Evolutionary conservation across 2,329 filamentous ascomycete genomes (phyloP).

Genomic region (Domatiomyces catenatus): DNA sequence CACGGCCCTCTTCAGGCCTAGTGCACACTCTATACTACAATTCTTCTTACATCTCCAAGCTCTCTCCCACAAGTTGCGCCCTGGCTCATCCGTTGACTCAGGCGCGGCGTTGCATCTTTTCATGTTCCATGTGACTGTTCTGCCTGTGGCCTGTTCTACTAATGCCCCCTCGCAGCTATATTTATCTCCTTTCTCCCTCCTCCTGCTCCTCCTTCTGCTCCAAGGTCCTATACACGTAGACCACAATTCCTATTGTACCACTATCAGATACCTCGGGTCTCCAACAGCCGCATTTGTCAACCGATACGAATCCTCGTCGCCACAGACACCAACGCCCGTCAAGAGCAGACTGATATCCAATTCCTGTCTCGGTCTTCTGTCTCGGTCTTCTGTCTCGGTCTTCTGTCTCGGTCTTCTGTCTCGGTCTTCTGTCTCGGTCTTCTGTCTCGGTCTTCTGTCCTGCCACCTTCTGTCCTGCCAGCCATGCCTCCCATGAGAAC

Average conservation of each 20-base stretch:
- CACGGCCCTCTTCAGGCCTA: background rate
- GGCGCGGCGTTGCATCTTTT: background rate
- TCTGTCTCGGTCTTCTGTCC: background rate
- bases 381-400: no score
- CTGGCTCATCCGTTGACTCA: background rate
- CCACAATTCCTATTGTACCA: background rate
- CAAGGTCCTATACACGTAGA: background rate
- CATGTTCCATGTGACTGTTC: background rate
- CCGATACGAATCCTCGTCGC: background rate
- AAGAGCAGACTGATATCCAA: background rate
- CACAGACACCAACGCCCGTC: background rate
- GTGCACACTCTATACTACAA: background rate
- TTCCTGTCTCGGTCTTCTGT: background rate
- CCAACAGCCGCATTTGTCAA: background rate
- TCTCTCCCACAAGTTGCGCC: background rate
- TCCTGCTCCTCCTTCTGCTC: no score
- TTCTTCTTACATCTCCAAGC: background rate
- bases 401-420: no score
- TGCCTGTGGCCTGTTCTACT: background rate
- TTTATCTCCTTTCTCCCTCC: background rate
- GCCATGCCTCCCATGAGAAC: constrained; percentile 15
- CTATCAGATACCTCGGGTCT: no score
- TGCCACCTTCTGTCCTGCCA: background rate
- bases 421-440: no score
- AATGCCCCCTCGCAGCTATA: background rate